Evolutionary conservation across 805 yeast genomes (phyloP).

Genomic region (Wickerhamomyces alni): DNA sequence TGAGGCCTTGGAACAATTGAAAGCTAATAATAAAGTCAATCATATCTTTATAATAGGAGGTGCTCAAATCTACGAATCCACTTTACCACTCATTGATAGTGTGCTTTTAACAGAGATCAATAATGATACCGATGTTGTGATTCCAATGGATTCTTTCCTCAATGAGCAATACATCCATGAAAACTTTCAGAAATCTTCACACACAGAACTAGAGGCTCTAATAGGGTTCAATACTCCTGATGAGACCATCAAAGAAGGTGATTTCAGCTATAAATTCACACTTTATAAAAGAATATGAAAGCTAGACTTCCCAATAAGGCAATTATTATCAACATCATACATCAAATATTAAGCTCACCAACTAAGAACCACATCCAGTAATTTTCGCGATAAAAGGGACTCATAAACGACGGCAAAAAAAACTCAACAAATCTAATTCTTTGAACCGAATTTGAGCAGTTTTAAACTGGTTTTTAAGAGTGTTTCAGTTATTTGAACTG

Average conservation of each 20-base stretch:
- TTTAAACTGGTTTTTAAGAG: not conserved
- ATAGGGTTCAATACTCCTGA: conserved; percentile 27
- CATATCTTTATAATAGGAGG: conserved; percentile 88
- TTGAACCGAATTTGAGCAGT: not conserved
- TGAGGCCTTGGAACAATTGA: conserved; percentile 33
- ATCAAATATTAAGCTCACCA: no score
- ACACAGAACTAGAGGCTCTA: conserved; percentile 30
- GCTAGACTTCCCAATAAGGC: not conserved
- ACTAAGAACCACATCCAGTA: not conserved
- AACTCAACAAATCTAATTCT: not conserved
- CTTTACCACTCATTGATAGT: conserved; percentile 40
- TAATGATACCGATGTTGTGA: conserved; percentile 19
- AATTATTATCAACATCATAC: no score
- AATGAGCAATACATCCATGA: conserved; percentile 26
- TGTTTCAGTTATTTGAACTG: not conserved
- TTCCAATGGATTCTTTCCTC: conserved; percentile 68
- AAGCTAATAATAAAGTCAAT: conserved; percentile 31
- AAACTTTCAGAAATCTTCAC: conserved; percentile 33
- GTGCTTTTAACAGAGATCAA: conserved; percentile 67
- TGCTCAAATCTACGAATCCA: conserved; percentile 70
- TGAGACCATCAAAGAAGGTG: conserved; percentile 37
- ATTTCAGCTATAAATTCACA: conserved; percentile 51
- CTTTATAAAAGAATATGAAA: conserved; percentile 42
- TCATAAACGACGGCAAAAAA: conserved; percentile 1
- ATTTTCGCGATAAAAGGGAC: not conserved